phyloP scores from a whole-genome alignment of 108 stramenopile species.

The Cyclotella atomus region DNA sequence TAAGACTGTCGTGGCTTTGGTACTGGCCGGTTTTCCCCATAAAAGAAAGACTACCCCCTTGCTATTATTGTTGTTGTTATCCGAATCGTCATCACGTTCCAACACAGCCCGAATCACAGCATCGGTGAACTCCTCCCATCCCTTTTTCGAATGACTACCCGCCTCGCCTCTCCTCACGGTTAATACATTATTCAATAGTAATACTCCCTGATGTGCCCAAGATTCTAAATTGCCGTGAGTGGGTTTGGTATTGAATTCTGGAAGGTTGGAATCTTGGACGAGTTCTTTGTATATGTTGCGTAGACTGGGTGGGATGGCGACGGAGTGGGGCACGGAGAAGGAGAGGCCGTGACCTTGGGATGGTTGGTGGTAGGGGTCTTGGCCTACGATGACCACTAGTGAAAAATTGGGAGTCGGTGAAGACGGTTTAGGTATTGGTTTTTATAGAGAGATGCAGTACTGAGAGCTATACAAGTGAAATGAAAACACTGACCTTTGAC shows the following conservation, averaged over 20 bases:
- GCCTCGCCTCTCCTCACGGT: slow-evolving; percentile 90
- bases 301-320: slow-evolving; percentile 88
- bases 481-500: slow-evolving; percentile 85
- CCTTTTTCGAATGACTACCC: slow-evolving; percentile 90
- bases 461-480: too few species aligned
- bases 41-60: slow-evolving; percentile 93
- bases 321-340: slow-evolving; percentile 84
- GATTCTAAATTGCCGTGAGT: slow-evolving; percentile 73
- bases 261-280: slow-evolving; percentile 46
- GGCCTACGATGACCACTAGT: slow-evolving; percentile 80
- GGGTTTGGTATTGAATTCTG: slow-evolving; percentile 44
- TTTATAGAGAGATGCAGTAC: too few species aligned
- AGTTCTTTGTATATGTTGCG: slow-evolving; percentile 95
- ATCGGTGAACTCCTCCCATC: slow-evolving; percentile 99
- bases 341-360: slow-evolving; percentile 79
- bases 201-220: slow-evolving; percentile 95
- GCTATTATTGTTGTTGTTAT: slow-evolving; percentile 11
- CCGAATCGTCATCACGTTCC: slow-evolving; percentile 14
- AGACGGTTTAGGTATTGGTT: too few species aligned
- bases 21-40: slow-evolving; percentile 97
- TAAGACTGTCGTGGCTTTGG: slow-evolving; percentile 67
- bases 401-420: background rate
- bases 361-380: slow-evolving; percentile 90
- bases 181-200: slow-evolving; percentile 94
- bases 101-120: slow-evolving; percentile 76